A percentile compares a stretch with the other conserved stretches of the same genome.
Evolutionary conservation across 495 filamentous ascomycete genomes (phyloP).

Genomic region (Pseudoneurospora amorphoporcata): DNA sequence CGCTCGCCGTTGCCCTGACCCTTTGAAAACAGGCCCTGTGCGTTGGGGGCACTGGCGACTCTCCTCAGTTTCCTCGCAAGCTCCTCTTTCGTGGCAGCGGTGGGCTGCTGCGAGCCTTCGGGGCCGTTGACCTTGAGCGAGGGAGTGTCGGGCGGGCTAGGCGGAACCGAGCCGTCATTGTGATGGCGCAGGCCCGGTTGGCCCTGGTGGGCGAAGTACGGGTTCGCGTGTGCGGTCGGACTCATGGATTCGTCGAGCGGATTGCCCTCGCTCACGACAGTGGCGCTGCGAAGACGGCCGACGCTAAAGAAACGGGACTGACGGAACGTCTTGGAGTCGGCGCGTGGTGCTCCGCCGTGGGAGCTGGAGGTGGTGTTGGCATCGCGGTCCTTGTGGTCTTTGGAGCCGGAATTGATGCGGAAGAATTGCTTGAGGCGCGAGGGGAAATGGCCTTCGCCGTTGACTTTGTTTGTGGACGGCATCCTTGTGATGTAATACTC

Average conservation of each 20-base stretch:
- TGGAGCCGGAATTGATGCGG: constrained; percentile 61
- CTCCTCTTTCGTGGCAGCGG: constrained; percentile 80
- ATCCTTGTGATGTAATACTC: constrained; percentile 19
- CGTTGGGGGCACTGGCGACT: constrained; percentile 94
- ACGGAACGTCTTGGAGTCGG: constrained; percentile 57
- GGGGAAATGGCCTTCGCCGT: constrained; percentile 56
- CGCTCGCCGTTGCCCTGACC: constrained; percentile 51
- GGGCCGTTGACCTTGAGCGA: constrained; percentile 60
- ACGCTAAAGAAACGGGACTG: constrained; percentile 77
- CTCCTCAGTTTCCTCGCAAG: constrained; percentile 82
- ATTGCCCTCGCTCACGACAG: constrained; percentile 90
- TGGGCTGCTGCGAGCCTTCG: constrained; percentile 54
- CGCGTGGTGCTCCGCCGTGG: constrained; percentile 9
- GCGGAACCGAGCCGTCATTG: constrained; percentile 89
- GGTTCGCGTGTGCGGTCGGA: constrained; percentile 90
- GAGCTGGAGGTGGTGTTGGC: constrained; percentile 24
- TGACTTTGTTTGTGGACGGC: constrained; percentile 30
- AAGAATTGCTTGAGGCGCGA: constrained; percentile 96
- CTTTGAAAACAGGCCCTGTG: constrained; percentile 78
- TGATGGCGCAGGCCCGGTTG: constrained; percentile 87
- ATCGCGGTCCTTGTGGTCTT: constrained; percentile 31
- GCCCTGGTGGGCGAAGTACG: constrained; percentile 95
- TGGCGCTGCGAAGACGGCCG: constrained; percentile 68
- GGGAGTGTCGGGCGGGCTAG: constrained; percentile 91
- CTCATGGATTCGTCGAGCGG: constrained; percentile 78